Percentiles rank a stretch among this genome's conserved stretches.
Evolutionary conservation across 345 rosid genomes (phyloP).

Genomic region (Ailanthus altissimus): DNA sequence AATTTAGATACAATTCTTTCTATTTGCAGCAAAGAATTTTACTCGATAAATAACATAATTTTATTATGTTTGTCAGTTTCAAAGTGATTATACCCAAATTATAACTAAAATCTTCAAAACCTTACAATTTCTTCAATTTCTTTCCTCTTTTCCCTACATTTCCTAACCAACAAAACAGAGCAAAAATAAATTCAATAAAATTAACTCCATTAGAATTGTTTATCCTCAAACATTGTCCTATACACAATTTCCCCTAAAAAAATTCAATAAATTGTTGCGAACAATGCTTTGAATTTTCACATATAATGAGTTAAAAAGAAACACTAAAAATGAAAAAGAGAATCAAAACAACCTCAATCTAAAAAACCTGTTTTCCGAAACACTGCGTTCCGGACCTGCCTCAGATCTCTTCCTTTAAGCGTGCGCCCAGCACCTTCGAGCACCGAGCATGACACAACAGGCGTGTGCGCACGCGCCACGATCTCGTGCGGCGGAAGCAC

Average conservation of each 20-base stretch:
- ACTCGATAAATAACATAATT: too few species aligned
- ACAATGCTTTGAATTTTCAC: background rate
- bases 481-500: conserved; percentile 93
- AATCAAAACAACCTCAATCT: conserved; percentile 42
- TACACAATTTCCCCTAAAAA: background rate
- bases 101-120: too few species aligned
- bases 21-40: too few species aligned
- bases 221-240: background rate
- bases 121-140: too few species aligned
- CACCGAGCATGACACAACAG: conserved; percentile 63
- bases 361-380: conserved; percentile 81
- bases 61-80: too few species aligned
- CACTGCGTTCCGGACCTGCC: conserved; percentile 81
- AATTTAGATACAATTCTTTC: too few species aligned
- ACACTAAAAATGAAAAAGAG: background rate
- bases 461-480: conserved; percentile 69
- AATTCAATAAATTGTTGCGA: background rate
- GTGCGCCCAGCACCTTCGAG: conserved; percentile 90
- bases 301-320: background rate
- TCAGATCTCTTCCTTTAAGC: conserved; percentile 85
- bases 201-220: background rate
- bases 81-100: too few species aligned
- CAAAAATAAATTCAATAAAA: background rate
- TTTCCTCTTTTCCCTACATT: too few species aligned
- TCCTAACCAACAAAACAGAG: too few species aligned